These are phyloP conservation scores for Syzygium aromaticum DNA, from an alignment of 345 rosid genomes.

Conservation along the genomic window DNA sequence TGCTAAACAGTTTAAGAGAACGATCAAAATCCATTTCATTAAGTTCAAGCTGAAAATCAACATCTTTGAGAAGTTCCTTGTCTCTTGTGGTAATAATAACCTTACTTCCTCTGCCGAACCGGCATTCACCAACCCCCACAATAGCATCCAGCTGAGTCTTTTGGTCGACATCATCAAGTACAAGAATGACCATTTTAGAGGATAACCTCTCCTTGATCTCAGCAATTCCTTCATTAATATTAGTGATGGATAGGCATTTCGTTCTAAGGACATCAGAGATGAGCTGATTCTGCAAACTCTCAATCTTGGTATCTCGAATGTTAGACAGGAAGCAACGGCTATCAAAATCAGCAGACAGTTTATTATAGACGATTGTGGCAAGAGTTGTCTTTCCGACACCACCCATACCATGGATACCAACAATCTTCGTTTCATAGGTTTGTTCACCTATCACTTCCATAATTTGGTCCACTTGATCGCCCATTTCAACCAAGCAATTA, in stretches of 20 bases:
- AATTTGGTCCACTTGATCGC: neutral
- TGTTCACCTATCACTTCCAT: neutral
- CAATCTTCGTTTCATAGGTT: neutral
- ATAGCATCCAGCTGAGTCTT: neutral
- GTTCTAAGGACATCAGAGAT: neutral
- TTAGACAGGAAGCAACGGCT: neutral
- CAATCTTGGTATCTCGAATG: neutral
- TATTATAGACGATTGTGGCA: neutral
- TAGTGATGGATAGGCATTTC: too few relatives aligned
- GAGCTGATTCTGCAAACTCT: neutral
- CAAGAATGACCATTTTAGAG: neutral
- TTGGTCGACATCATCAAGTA: neutral
- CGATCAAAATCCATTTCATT: neutral
- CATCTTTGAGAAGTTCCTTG: neutral
- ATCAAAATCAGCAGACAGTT: neutral
- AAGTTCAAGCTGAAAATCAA: neutral
- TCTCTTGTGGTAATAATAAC: neutral
- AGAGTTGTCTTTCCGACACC: slow-evolving; percentile 4
- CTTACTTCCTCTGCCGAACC: neutral
- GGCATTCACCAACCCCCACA: neutral
- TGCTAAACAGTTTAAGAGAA: neutral
- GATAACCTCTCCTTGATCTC: neutral
- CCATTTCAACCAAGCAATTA: neutral
- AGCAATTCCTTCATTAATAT: neutral
- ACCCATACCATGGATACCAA: slow-evolving; percentile 2